Base-by-base conservation (phyloP, 2,329 filamentous ascomycete species). In the Pseudocercospora cruenta region DNA sequence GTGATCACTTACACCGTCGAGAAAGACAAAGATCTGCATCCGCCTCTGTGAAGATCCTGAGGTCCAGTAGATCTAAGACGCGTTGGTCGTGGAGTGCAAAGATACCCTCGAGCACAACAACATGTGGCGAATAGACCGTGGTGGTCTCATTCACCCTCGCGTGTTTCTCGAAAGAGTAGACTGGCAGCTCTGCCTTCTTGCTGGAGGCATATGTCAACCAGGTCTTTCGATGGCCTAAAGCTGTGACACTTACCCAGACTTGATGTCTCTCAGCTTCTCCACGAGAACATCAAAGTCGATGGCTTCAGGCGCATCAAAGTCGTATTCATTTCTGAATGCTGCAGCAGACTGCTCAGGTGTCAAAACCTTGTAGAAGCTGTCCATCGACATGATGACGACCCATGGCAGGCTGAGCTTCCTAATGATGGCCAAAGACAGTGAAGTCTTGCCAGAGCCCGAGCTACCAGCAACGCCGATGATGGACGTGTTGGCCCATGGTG, bases 361-460 rank as follows among this genome's bases (percentile, higher is more conserved):
- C 72, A 99, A 82, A 19, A 90, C 91, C 81, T 97, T 98, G 82
- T 99, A 99, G 80, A 97, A 99, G 12, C 94, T 97, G 80, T 99
- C 95, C 90, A 99, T 98, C 49, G 94, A 96, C 73, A 99, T 81
- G 80, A 99, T 97, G 58, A 97, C 94, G 68, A 99, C 95, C 94
- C 95, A 99, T 64, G 95, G 95, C 70, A 99, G 82, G 80, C 95
- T 97, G 73, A 99, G 83, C 74, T 91, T 90, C 74, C 87, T 90
- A 70, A 98, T 92, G 73, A 99, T 97, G 70, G 94, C 93, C 77
- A 96, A 87, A 33, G 95, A 94, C 62, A 99, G 83, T 6, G 94
- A 97, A 6, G 94, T 97, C 84, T 99, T 99, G 65, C 94, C 90
- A 26, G 94, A 98, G 49, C 95, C 95, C 28, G 94, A 98, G 80